Conservation (phyloP, 1,284 basidiomycete species). For the Boletus semigastroideus region DNA sequence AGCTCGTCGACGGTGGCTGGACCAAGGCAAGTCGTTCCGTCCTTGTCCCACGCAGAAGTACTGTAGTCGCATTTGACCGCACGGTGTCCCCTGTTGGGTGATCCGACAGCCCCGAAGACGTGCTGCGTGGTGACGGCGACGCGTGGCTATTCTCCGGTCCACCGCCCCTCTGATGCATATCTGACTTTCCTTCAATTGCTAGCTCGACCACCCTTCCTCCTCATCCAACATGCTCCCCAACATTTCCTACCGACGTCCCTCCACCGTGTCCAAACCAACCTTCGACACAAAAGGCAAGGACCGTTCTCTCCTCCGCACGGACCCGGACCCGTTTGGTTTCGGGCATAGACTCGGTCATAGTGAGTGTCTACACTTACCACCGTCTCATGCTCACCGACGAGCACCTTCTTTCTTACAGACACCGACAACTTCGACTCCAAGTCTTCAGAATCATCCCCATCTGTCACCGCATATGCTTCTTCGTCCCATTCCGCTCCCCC, state of each 20-base stretch:
- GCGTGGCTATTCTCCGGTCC: constrained; percentile 18
- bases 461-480: constrained; percentile 10
- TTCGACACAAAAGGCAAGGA: constrained; percentile 18
- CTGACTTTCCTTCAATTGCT: constrained; percentile 8
- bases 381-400: too few relatives aligned
- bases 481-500: constrained; percentile 5
- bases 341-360: constrained; percentile 8
- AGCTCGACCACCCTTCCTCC: constrained; percentile 16
- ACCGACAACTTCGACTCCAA: constrained; percentile 13
- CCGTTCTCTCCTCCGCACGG: constrained; percentile 5
- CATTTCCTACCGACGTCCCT: constrained; percentile 19
- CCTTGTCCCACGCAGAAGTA: constrained; percentile 17
- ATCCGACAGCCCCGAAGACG: constrained; percentile 3
- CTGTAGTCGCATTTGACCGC: not conserved
- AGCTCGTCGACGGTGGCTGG: constrained; percentile 22
- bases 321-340: constrained; percentile 4
- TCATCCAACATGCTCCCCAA: constrained; percentile 13
- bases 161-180: constrained; percentile 20
- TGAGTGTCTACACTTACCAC: constrained; percentile 9
- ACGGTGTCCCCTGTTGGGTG: not conserved
- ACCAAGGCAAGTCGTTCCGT: constrained; percentile 19
- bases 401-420: constrained; percentile 18
- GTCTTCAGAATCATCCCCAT: constrained; percentile 19
- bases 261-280: constrained; percentile 5
- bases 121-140: not conserved